Base-by-base conservation (phyloP, 108 stramenopile genomes). In the Cyclotella baltica region DNA sequence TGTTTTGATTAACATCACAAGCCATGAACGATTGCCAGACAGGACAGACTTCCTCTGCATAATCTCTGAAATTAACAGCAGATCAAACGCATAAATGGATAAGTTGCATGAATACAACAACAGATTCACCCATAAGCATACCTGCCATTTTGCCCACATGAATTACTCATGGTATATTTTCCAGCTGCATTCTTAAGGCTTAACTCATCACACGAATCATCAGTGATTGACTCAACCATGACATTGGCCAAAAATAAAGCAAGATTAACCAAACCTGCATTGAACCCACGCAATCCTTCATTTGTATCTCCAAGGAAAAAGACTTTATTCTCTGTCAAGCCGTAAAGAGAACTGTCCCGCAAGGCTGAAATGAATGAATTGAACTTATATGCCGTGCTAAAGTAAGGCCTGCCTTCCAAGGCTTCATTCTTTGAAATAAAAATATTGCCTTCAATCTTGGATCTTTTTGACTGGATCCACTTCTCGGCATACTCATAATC, bases 201-300 rank as follows among this genome's bases (percentile, higher is more conserved):
- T 13, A 70, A 4, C 50, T 79, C 78, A 35, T 79, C 78, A 50
- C 78, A 79, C 9, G 78, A 57, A 67, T 79, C 78, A 37, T 61
- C 18, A 23, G 11, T 30, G 23, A 79, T 79, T 0, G 78, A 67
- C 53, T 79, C 78, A 31, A 59, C 62, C 73, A 74, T 74, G 30
- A 33, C 66, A 38, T 79, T 74, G 13, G 73, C 78, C 22, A 79
- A 37, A 35, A 79, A 79, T 40, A 37, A 48, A 5, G 78, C 78
- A 27, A 79, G 31, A 20, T 79, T 79, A 9, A 79, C 72, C 28
- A 79, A 36, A 29, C 76, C 76, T 18, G 76, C 76, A 69, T 62
- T 48, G 22, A 77, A 62, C 23, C 67, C 76, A 51, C 68, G 58
- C 57, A 67, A 28, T 19, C 62, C 68, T 25, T 48, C n/a, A 18